Evolutionary conservation across 2,329 filamentous ascomycete genomes (phyloP), one percentile per base, ranked within the genome.

Genomic region (Colletotrichum sp.): DNA sequence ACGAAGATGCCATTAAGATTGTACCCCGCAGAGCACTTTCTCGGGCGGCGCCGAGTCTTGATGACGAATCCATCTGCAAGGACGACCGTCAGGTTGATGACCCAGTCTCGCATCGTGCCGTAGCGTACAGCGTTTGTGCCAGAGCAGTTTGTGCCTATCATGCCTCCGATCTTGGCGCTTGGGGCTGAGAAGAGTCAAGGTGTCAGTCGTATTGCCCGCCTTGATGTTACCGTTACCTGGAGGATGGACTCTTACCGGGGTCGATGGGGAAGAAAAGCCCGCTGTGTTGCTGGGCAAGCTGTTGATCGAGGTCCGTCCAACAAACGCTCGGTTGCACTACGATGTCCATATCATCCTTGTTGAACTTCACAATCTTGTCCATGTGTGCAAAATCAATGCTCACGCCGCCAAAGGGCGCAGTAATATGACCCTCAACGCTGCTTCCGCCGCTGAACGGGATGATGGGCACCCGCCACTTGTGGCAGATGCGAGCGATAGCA

Each of bases 21-120:
- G 80, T 95, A 95, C 0, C 93, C 93, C 1, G 93, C 93, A 1
- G 92, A 91, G 0, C 91, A 92, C 81, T 95, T 95, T 13, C 91
- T 86, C 4, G 93, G 93, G 6, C 93, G 87, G 59, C 88, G 87
- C n/a, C 93, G 86, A 0, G 93, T 95, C 80, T 94, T 94, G 82
- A 95, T 91, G n/a, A 85, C 75, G 0, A 87, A 89, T 1, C 93
- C 93, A 80, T 94, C 92, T 2, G 93, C 90, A 60, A 95, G 86
- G 0, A 94, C 93, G 0, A 94, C 92, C 0, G 93, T 94, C 36
- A 94, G 81, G 78, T 92, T 94, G 75, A 94, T 86, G 2, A 94
- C 93, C 88, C 92, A 94, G 78, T 94, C 93, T 78, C 93, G 93
- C 93, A 94, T 94, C 0, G 93, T 94, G 0, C 93, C 93, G 80